phyloP scores from a whole-genome alignment of 2,329 filamentous ascomycete genomes.

The Fusarium bactridioides region DNA sequence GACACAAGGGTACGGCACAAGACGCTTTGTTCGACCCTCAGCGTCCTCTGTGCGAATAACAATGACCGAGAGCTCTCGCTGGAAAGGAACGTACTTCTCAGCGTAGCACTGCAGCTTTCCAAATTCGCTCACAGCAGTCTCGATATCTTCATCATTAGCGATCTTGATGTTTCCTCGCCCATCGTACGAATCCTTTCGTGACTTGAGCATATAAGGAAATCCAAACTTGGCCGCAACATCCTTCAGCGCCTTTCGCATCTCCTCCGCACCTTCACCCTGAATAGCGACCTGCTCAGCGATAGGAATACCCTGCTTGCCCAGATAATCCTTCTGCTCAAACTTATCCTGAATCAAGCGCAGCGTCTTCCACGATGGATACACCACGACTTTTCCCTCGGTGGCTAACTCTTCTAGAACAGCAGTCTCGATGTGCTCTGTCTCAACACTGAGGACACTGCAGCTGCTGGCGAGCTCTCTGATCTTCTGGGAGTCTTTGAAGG shows the following conservation, averaged over 20 bases:
- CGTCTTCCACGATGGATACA: conserved; percentile 86
- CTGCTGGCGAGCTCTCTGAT: conserved; percentile 80
- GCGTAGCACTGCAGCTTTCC: conserved; percentile 80
- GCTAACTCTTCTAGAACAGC: conserved; percentile 85
- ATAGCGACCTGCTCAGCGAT: conserved; percentile 76
- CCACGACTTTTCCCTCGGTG: conserved; percentile 62
- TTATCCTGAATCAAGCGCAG: conserved; percentile 94
- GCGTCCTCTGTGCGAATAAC: conserved; percentile 86
- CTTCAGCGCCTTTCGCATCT: conserved; percentile 67
- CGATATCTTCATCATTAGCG: conserved; percentile 54
- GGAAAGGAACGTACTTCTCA: conserved; percentile 88
- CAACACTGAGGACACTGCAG: conserved; percentile 86
- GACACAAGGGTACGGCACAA: conserved; percentile 83
- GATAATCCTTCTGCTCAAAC: conserved; percentile 85
- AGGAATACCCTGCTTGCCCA: conserved; percentile 72
- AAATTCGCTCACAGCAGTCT: conserved; percentile 73
- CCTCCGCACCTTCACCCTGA: conserved; percentile 59
- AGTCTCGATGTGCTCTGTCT: conserved; percentile 97
- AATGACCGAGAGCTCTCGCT: conserved; percentile 90
- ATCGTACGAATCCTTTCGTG: conserved; percentile 89
- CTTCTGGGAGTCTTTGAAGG: conserved; percentile 83
- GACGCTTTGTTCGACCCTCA: conserved; percentile 55
- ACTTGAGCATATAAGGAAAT: conserved; percentile 92
- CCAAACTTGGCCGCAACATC: conserved; percentile 71
- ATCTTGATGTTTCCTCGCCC: conserved; percentile 75